Evolutionary conservation across 2,329 filamentous ascomycete genomes (phyloP).

Genomic region (Zasmidium cellare): DNA sequence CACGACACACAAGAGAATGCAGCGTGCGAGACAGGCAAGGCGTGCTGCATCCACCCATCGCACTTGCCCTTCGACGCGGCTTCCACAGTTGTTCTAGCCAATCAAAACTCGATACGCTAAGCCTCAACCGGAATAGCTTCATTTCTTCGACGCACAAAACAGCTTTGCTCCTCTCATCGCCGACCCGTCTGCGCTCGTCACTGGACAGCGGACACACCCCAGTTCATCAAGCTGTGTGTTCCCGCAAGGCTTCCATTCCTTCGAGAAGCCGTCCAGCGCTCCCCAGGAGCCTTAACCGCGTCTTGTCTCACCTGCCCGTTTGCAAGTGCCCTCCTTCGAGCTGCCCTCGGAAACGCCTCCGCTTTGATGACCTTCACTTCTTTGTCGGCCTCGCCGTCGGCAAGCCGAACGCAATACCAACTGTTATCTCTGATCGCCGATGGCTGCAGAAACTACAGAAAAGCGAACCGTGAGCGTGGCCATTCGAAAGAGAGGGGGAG

Average conservation of each 20-base stretch:
- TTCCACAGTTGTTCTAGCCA: neutral
- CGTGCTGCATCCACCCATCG: neutral
- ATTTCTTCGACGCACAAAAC: no score
- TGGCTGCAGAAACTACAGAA: neutral
- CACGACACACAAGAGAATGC: no score
- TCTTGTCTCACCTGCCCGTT: neutral
- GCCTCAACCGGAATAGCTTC: no score
- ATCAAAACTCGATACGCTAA: no score
- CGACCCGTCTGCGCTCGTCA: no score
- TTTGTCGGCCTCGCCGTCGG: neutral
- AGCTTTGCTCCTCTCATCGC: no score
- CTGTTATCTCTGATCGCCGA: neutral
- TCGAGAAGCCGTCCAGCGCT: neutral
- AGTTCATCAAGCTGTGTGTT: neutral
- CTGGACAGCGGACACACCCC: no score
- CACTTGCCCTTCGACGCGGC: neutral
- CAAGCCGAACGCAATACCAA: neutral
- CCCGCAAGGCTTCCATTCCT: neutral
- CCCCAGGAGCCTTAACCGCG: neutral
- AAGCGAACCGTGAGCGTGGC: no score
- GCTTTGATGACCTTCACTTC: neutral
- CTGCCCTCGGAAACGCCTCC: neutral
- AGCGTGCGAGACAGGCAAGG: neutral
- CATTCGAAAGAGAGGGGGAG: neutral
- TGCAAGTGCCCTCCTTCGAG: neutral